Evolutionary conservation across 2,329 filamentous ascomycete species (phyloP).

Genomic region (Lecanosticta acicola): DNA sequence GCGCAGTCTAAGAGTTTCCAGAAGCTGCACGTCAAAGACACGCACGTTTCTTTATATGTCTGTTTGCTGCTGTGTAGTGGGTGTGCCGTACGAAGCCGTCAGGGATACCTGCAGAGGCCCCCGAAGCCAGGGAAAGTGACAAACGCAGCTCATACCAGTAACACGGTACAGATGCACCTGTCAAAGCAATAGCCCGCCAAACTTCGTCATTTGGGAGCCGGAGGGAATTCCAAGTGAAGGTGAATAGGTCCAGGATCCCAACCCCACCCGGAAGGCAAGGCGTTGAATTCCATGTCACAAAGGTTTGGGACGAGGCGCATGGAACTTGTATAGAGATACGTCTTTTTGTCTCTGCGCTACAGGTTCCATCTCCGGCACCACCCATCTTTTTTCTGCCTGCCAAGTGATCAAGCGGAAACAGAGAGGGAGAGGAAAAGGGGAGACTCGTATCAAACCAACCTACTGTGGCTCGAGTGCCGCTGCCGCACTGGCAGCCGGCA

Average conservation of each 20-base stretch:
- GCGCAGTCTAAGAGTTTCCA: background rate
- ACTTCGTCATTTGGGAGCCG: background rate
- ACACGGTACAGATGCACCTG: constrained; percentile 1
- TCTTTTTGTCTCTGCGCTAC: too few relatives aligned
- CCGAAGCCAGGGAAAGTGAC: constrained; percentile 1
- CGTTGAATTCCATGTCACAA: background rate
- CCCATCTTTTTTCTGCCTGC: background rate
- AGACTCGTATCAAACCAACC: background rate
- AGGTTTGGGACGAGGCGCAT: too few relatives aligned
- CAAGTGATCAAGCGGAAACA: background rate
- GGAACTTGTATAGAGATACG: too few relatives aligned
- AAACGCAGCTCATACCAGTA: constrained; percentile 10
- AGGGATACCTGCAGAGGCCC: constrained; percentile 9
- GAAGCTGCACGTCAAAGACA: background rate
- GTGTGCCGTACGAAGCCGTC: constrained; percentile 4
- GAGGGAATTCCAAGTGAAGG: background rate
- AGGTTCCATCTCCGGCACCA: too few relatives aligned
- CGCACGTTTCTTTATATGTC: constrained; percentile 3
- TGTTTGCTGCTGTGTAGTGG: too few relatives aligned
- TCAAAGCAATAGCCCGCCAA: background rate
- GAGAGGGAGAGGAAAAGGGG: background rate
- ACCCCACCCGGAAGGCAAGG: too few relatives aligned
- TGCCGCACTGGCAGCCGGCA: too few relatives aligned
- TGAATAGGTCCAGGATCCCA: too few relatives aligned
- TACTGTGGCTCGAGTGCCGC: too few relatives aligned